Evolutionary conservation across 306 rosid species (phyloP), one percentile per base, ranked within the genome.

Genomic region (Fragaria nilgerrensis): DNA sequence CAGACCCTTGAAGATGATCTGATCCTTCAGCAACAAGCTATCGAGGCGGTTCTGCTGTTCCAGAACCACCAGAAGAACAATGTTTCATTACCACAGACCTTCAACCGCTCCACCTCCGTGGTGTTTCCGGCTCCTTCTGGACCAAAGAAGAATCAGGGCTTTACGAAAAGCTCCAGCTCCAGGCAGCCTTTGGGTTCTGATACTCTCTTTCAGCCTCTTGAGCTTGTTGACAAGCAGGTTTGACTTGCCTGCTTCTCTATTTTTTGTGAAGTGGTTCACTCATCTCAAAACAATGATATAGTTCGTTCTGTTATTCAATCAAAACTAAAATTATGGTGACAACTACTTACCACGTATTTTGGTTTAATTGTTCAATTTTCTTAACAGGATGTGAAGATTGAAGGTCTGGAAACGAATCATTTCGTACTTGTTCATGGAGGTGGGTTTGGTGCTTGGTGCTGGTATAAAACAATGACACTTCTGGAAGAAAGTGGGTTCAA

Each of bases 391-490:
- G 62, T 82, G 50, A 88, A 84, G 74, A 87, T 79, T 12, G 91
- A 88, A 37, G 91, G 86, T 63, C 82, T 90, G 65, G 97, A 92
- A 77, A 92, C 93, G 77, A 90, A 78, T 61, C 88, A 75, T 82
- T 85, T 90, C 76, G 84, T 92, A 49, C 91, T 92, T 59, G 90
- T 92, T 53, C 97, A 92, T 55, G 97, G 97, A 81, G 97, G 97
- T 61, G 97, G 95, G 27, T 92, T 92, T 32, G 97, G 97, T 76
- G 97, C 97, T 32, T 92, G 97, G 97, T 92, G 97, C 77, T 92
- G 97, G 97, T 92, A 92, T 76, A 92, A 90, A 85, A 85, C 93
- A 25, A 92, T 92, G 70, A 89, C 95, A 64, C 93, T 92, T 64
- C 87, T 90, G 20, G 91, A 84, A 84, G 97, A 92, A 82, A 84